Evolutionary conservation across 1,284 basidiomycete genomes (phyloP), one percentile per base, ranked within the genome.

Genomic region (Caloboletus firmus): DNA sequence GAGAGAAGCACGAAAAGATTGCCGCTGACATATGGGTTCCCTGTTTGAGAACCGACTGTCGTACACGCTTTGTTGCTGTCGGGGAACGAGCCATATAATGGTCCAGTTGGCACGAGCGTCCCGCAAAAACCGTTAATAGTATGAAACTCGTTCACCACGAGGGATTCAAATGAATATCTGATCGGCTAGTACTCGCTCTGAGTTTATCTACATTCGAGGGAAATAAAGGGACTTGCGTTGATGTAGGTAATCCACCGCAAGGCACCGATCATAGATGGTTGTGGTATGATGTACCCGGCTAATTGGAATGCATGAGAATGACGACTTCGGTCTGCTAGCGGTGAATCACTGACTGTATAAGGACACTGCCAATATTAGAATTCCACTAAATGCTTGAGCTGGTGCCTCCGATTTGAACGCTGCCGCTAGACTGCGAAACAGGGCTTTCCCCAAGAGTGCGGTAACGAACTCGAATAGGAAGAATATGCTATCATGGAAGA

Each of bases 241-340:
- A 85, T 76, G 45, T 78, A 85, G 3, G 79, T 79, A 36, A 87
- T 80, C 86, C 87, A 89, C 20, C 75, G 73, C 51, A 89, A 68
- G 3, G 81, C 83, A 11, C 80, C 81, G 17, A 84, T 81, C 82
- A 88, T 87, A 26, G 74, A 76, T 1, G 80, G 77, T 62, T 79
- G 76, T 0, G 80, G 79, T 56, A 82, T 77, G 3, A 71, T 63
- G 46, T 78, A 81, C 12, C 79, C 75, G 53, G 59, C 52, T 67
- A 39, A 45, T 42, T 13, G 18, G 18, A 45, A 37, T 15, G 5
- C 2, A 12, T 55, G n/a, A 67, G 52, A 4, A 43, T 17, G 20
- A 34, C 15, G 4, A 9, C 4, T 5, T 6, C 6, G 3, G 8
- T 12, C 18, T 36, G 18, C 1, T 9, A 22, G 8, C 8, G 3